Conservation (phyloP, 1,284 basidiomycete genomes). For the Ustilago crameri region DNA sequence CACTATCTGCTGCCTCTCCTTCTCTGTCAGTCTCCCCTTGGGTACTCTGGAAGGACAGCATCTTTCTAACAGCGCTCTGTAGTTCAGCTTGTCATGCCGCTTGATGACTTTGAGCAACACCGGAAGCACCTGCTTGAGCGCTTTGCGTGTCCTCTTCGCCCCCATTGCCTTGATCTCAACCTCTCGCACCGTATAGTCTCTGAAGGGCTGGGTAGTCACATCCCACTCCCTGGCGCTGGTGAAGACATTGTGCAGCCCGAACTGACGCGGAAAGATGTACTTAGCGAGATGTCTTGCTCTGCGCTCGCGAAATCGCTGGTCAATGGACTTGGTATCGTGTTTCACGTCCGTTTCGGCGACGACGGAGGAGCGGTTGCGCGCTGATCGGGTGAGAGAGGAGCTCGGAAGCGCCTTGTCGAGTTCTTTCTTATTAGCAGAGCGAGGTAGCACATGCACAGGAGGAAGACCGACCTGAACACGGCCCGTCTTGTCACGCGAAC, state of each 20-base stretch:
- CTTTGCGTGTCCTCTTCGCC: constrained; percentile 76
- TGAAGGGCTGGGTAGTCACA: constrained; percentile 66
- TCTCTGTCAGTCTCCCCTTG: constrained; percentile 34
- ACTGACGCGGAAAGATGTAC: constrained; percentile 85
- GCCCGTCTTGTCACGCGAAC: constrained; percentile 72
- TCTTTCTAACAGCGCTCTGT: constrained; percentile 75
- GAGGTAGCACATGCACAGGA: constrained; percentile 69
- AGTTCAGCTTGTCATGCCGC: constrained; percentile 78
- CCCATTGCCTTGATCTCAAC: constrained; percentile 74
- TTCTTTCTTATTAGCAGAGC: constrained; percentile 20
- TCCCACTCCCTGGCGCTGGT: constrained; percentile 49
- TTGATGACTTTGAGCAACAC: constrained; percentile 76
- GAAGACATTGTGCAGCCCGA: constrained; percentile 76
- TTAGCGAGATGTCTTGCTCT: constrained; percentile 77
- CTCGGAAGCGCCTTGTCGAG: constrained; percentile 38
- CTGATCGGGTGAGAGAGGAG: constrained; percentile 3
- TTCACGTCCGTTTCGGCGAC: constrained; percentile 1
- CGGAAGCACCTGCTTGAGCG: constrained; percentile 74
- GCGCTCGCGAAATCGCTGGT: constrained; percentile 29
- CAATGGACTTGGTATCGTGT: not conserved
- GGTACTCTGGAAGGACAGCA: constrained; percentile 80
- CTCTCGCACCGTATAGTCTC: constrained; percentile 76
- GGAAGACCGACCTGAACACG: constrained; percentile 75
- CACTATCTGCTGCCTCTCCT: constrained; percentile 77
- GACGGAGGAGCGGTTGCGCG: not conserved